Base-by-base conservation (phyloP, 2,329 filamentous ascomycete genomes). In the Venturia pyrina region DNA sequence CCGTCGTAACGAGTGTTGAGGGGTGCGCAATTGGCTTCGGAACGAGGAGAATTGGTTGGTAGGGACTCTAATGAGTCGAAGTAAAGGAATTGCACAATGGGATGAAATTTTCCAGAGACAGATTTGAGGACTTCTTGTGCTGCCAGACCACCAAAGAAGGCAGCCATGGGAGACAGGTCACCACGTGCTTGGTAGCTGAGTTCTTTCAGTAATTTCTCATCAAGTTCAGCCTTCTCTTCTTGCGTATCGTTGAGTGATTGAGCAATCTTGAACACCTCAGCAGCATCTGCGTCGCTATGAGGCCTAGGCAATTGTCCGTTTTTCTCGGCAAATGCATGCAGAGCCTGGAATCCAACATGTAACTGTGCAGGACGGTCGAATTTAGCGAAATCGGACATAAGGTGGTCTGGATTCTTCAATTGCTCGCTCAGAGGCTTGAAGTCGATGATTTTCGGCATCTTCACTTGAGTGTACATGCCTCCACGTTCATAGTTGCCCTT, bases 11-110 rank as follows among this genome's bases (percentile, higher is more conserved):
- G 88, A 67, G 88, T 89, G 59, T 89, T 90, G 46, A 85, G 81
- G 44, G 95, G 93, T 77, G 90, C 89, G 84, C 95, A 99, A 60
- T 89, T 83, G 77, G 96, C 92, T 72, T 96, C 90, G 3, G 89
- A 91, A 70, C 95, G 88, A 69, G 84, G 82, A 57, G 83, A 84
- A 19, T 85, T 89, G 1, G 87, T 84, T 1, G 95, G 93, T 2
- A 99, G 83, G 11, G 95, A 96, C 77, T 99, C 95, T n/a, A 99
- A 81, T 1, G 95, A 96, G 77, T 99, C 95, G 72, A 97, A 96
- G 81, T 99, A 98, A 75, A 99, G 84, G 87, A 90, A 98, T 76
- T 99, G 95, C 70, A 89, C 85, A 70, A 98, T 88, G n/a, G 95
- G 95, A 72, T 91, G 87, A 80, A 99, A 99, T 78, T 99, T 99